Evolutionary conservation across 2,329 filamentous ascomycete species (phyloP).

Genomic region (Mycocentrospora acerina): DNA sequence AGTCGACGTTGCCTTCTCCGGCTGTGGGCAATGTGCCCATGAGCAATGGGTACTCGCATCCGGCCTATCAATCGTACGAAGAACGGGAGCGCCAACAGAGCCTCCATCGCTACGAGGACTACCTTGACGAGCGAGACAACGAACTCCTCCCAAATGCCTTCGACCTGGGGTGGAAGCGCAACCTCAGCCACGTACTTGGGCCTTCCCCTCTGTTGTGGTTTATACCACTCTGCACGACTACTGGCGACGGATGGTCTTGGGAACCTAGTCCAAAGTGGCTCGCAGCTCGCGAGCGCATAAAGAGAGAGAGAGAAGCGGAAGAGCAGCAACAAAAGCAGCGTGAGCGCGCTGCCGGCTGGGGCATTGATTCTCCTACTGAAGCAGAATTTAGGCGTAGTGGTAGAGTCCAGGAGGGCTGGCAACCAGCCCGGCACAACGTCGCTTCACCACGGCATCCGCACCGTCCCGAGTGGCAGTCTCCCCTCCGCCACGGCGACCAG

Average conservation of each 20-base stretch:
- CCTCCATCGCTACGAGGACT: constrained; percentile 70
- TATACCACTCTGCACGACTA: constrained; percentile 80
- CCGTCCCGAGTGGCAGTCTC: constrained; percentile 35
- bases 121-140: constrained; percentile 87
- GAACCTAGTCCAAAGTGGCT: constrained; percentile 80
- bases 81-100: constrained; percentile 65
- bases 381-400: constrained; percentile 35
- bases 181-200: constrained; percentile 81
- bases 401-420: constrained; percentile 32
- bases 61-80: constrained; percentile 44
- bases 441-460: constrained; percentile 29
- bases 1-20: constrained; percentile 52
- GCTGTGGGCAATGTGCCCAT: constrained; percentile 28
- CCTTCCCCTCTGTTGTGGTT: constrained; percentile 71
- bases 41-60: constrained; percentile 46
- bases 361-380: constrained; percentile 46
- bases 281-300: constrained; percentile 65
- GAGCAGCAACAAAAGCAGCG: constrained; percentile 58
- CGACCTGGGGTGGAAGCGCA: constrained; percentile 80
- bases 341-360: constrained; percentile 70
- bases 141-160: constrained; percentile 90
- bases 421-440: constrained; percentile 27
- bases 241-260: constrained; percentile 93
- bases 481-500: constrained; percentile 26
- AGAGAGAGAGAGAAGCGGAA: constrained; percentile 40